A percentile compares a stretch with the other conserved stretches of the same genome.
phyloP scores from a whole-genome alignment of 2,329 filamentous ascomycete species.

The Harringtonia lauricola region DNA sequence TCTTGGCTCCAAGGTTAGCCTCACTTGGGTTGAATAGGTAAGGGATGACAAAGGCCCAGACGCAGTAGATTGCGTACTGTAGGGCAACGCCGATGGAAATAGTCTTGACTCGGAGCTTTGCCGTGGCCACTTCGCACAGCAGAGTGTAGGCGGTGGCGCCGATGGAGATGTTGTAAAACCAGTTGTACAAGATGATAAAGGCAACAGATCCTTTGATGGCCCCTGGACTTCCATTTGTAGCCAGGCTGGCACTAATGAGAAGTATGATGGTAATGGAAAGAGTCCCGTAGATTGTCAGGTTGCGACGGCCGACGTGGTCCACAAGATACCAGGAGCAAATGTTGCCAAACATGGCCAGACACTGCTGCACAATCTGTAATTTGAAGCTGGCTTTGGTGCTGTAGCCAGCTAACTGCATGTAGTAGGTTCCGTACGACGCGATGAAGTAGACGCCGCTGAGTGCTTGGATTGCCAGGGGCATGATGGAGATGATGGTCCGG shows the following conservation, averaged over 20 bases:
- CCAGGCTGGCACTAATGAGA: conserved; percentile 25
- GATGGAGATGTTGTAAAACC: conserved; percentile 24
- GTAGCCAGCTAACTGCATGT: conserved; percentile 29
- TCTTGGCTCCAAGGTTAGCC: conserved; percentile 22
- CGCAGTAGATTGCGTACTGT: conserved; percentile 15
- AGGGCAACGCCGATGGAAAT: conserved; percentile 23
- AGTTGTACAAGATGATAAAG: conserved; percentile 21
- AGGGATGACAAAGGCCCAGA: conserved; percentile 10
- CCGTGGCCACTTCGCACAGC: conserved; percentile 24
- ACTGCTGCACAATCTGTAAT: conserved; percentile 23
- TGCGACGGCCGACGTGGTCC: conserved; percentile 23
- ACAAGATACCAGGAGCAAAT: conserved; percentile 21
- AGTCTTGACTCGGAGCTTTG: conserved; percentile 24
- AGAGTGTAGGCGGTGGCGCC: conserved; percentile 24
- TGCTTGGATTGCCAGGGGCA: conserved; percentile 17
- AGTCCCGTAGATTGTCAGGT: conserved; percentile 24
- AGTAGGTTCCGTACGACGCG: conserved; percentile 27
- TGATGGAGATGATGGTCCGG: conserved; percentile 38
- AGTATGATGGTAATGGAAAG: conserved; percentile 25
- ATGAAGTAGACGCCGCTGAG: conserved; percentile 22
- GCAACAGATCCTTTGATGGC: conserved; percentile 6
- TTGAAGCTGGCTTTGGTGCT: conserved; percentile 17
- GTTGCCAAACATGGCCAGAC: conserved; percentile 25
- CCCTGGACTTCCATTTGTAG: conserved; percentile 5
- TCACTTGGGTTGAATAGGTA: conserved; percentile 12